Percentiles rank a stretch among this genome's conserved stretches.
phyloP scores from a whole-genome alignment of 1,139 yeast genomes.

The Blastobotrys apis region DNA sequence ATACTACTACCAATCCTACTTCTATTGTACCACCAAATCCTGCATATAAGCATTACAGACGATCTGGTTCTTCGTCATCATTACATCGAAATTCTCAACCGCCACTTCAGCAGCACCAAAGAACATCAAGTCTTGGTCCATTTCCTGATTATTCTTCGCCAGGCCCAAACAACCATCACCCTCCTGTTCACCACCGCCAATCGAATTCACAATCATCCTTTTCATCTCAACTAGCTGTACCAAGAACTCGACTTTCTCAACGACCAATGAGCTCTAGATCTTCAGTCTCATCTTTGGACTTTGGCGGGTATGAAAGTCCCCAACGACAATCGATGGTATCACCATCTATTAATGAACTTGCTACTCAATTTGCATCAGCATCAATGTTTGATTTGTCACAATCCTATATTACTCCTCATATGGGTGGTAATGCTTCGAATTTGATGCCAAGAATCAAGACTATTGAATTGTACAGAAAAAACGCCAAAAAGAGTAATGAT shows the following conservation, averaged over 20 bases:
- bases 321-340: constrained; percentile 20
- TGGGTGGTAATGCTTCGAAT: constrained; percentile 31
- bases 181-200: constrained; percentile 4
- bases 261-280: constrained; percentile 17
- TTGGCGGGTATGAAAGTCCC: constrained; percentile 1
- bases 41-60: background rate
- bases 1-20: background rate
- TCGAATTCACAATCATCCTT: constrained; percentile 8
- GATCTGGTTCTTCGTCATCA: background rate
- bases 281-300: constrained; percentile 18
- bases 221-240: constrained; percentile 4
- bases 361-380: constrained; percentile 27
- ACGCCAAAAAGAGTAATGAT: constrained; percentile 80
- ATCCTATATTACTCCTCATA: constrained; percentile 31
- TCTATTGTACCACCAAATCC: background rate
- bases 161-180: background rate
- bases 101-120: constrained; percentile 3
- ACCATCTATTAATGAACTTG: constrained; percentile 23
- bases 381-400: constrained; percentile 33
- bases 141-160: background rate
- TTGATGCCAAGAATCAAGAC: constrained; percentile 80
- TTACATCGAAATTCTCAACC: no score
- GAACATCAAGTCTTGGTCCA: constrained; percentile 6
- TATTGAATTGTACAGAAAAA: constrained; percentile 78
- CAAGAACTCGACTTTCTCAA: constrained; percentile 6